Percentiles rank a stretch among this genome's conserved stretches.
Evolutionary conservation across 768 basidiomycete species (phyloP).

Genomic region (Glaciozyma martinii): DNA sequence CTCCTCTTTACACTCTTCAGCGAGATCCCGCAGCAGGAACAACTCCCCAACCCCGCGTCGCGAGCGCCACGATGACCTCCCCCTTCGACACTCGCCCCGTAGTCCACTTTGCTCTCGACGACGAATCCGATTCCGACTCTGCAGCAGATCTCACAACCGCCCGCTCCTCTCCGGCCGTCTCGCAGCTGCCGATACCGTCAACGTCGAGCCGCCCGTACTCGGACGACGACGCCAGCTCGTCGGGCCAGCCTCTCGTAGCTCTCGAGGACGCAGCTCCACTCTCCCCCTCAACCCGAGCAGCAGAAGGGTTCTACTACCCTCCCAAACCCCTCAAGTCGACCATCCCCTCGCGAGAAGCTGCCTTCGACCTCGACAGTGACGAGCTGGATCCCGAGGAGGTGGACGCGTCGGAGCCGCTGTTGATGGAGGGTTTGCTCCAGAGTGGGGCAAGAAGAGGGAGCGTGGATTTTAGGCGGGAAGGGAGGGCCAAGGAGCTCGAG

Average conservation of each 20-base stretch:
- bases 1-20: too few species aligned
- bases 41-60: too few species aligned
- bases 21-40: too few species aligned
- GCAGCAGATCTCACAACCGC: not conserved
- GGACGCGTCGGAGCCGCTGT: constrained; percentile 31
- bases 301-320: constrained; percentile 7
- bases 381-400: constrained; percentile 52
- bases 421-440: constrained; percentile 29
- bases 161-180: not conserved
- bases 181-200: not conserved
- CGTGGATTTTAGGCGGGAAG: constrained; percentile 5
- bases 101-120: not conserved
- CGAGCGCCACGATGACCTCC: not conserved
- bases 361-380: constrained; percentile 71
- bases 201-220: not conserved
- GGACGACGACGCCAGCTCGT: too few species aligned
- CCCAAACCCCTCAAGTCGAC: constrained; percentile 25
- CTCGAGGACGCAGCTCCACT: not conserved
- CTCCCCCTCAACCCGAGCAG: not conserved
- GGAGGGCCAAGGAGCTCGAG: constrained; percentile 37
- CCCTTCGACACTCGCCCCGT: not conserved
- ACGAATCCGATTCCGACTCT: not conserved
- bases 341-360: constrained; percentile 8
- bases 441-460: constrained; percentile 10
- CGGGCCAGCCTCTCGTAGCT: too few species aligned